phyloP scores from a whole-genome alignment of 352 stramenopile species.

The Halophytophthora polymorphica region DNA sequence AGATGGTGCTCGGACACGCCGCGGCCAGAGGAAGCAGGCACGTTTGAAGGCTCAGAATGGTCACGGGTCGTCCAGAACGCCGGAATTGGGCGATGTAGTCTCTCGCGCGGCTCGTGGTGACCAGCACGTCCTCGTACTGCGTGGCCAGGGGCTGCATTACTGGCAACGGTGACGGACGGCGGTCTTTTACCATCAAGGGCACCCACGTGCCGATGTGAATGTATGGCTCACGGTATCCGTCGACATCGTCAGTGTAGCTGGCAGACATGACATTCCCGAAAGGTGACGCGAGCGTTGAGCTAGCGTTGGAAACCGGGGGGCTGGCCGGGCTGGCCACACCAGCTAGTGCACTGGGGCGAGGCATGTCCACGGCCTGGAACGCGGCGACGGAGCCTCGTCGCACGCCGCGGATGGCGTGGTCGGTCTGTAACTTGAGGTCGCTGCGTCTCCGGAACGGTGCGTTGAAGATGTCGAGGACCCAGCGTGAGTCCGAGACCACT shows the following conservation, averaged over 20 bases:
- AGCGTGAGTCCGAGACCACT: conserved; percentile 44
- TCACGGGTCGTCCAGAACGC: conserved; percentile 47
- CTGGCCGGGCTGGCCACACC: conserved; percentile 8
- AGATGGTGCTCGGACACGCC: conserved; percentile 63
- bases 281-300: conserved; percentile 18
- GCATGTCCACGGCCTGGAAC: conserved; percentile 22
- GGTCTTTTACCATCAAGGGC: conserved; percentile 57
- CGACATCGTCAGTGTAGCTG: conserved; percentile 4
- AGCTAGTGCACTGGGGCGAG: conserved; percentile 20
- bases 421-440: conserved; percentile 54
- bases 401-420: conserved; percentile 52
- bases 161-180: conserved; percentile 15
- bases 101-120: conserved; percentile 57
- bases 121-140: conserved; percentile 66
- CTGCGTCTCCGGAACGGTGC: conserved; percentile 45
- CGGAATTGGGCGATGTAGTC: conserved; percentile 72
- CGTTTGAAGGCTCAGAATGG: conserved; percentile 69
- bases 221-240: conserved; percentile 57
- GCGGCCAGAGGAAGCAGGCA: conserved; percentile 55
- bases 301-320: neutral
- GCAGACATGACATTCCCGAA: conserved; percentile 28
- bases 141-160: conserved; percentile 29
- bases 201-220: conserved; percentile 79
- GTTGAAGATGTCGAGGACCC: conserved; percentile 77
- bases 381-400: conserved; percentile 14